phyloP scores from a whole-genome alignment of 1,284 basidiomycete species.

The Moesziomyces sp. region DNA sequence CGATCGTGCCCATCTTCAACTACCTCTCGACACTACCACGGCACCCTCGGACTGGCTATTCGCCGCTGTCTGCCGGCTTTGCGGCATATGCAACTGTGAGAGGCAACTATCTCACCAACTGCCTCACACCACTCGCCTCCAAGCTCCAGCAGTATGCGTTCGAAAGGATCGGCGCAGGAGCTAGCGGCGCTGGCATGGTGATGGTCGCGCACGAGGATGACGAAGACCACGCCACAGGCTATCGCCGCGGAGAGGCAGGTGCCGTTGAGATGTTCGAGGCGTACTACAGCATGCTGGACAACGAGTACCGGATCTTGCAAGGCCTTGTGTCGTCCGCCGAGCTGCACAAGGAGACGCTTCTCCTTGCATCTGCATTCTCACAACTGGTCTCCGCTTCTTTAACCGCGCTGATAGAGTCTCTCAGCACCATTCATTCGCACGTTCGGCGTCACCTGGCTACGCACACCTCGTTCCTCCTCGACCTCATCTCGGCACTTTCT shows the following conservation, averaged over 20 bases:
- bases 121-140: slow-evolving; percentile 28
- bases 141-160: slow-evolving; percentile 45
- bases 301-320: slow-evolving; percentile 49
- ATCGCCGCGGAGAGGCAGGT: slow-evolving; percentile 45
- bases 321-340: slow-evolving; percentile 40
- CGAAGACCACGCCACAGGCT: slow-evolving; percentile 34
- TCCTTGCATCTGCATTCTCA: slow-evolving; percentile 41
- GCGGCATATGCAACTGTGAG: slow-evolving; percentile 43
- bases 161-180: slow-evolving; percentile 50
- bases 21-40: slow-evolving; percentile 53
- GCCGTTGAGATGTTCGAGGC: slow-evolving; percentile 51
- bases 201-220: slow-evolving; percentile 54
- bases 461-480: slow-evolving; percentile 60
- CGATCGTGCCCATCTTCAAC: slow-evolving; percentile 53
- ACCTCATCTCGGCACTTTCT: slow-evolving; percentile 42
- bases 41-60: slow-evolving; percentile 50
- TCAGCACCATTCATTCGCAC: slow-evolving; percentile 49
- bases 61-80: slow-evolving; percentile 50
- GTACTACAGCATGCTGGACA: slow-evolving; percentile 54
- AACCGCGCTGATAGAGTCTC: slow-evolving; percentile 26
- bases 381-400: slow-evolving; percentile 39
- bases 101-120: slow-evolving; percentile 46
- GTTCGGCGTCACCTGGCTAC: slow-evolving; percentile 46
- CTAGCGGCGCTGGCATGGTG: slow-evolving; percentile 41
- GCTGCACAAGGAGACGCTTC: slow-evolving; percentile 36